Base-by-base conservation (phyloP, 2,329 filamentous ascomycete genomes). In the Xylariaceae sp. region DNA sequence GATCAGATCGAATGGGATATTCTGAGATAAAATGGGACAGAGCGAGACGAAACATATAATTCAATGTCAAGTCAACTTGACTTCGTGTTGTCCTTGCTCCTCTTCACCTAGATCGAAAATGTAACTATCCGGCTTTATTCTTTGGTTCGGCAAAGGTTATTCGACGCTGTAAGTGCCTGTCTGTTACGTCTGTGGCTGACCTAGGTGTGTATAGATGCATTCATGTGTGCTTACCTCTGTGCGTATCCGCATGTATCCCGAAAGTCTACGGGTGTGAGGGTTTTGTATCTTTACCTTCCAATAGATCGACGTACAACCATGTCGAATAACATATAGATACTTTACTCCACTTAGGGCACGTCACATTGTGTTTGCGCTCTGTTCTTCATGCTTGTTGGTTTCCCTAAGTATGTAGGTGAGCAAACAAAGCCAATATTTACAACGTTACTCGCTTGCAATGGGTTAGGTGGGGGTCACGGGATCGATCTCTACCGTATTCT, bases 321-420 rank as follows among this genome's bases (percentile, higher is more conserved):
- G 37, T 56, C 33, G 44, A 48, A 36, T 40, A 54, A 54, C 54
- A 23, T 12, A 51, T 11, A 24, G 28, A 31, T 47, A 47, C 49
- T 46, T 45, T 37, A 37, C 33, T 21, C 19, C 21, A 34, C 14
- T 17, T n/a, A 33, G 19, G 26, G 8, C 29, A 55, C n/a, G 44
- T 46, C 31, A 37, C 11, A n/a, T 6, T 40, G 33, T 19, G 31
- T 40, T 16, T 40, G 37, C 41, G 37, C 44, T 39, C 40, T 28
- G 37, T 53, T 34, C 6, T 17, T 49, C 46, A 61, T 58, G 55
- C 52, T 34, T 55, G 58, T 58, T 53, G 39, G 56, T 53, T 48
- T 23, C 19, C 19, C 23, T 17, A 29, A 6, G 26, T 29, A 51
- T 41, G 47, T 58, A 46, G 21, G 58, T 51, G 34, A 55, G 49